Conservation (phyloP, 768 basidiomycete genomes). For the Phylloporus scabripes region DNA sequence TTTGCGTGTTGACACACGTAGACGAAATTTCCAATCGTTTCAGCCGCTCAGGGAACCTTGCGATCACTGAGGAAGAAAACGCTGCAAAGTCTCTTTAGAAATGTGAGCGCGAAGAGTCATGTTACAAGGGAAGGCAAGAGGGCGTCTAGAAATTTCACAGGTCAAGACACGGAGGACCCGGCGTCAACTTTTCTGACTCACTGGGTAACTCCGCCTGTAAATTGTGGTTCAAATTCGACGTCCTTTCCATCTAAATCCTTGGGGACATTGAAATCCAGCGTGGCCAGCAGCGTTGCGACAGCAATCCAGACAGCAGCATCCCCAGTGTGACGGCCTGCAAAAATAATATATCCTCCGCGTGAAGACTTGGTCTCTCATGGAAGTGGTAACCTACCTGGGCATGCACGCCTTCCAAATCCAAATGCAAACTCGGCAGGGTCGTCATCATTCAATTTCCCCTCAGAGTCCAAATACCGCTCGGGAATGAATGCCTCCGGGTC, state of each 20-base stretch:
- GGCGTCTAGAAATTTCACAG: not conserved
- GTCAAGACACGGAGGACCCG: not conserved
- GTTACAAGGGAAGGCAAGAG: not conserved
- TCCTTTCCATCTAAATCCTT: not conserved
- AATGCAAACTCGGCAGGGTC: conserved; percentile 3
- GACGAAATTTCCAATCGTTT: not conserved
- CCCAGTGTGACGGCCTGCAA: not conserved
- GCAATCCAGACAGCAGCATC: not conserved
- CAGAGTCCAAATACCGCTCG: conserved; percentile 9
- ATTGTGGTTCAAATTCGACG: not conserved
- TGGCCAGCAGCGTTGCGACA: not conserved
- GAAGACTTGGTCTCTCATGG: no score
- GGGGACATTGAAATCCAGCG: not conserved
- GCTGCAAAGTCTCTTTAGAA: not conserved
- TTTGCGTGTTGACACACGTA: not conserved
- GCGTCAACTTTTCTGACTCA: not conserved
- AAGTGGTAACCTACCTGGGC: not conserved
- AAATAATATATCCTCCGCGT: no score
- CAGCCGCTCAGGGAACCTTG: not conserved
- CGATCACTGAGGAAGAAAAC: not conserved
- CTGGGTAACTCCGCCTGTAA: not conserved
- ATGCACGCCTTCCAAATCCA: conserved; percentile 7
- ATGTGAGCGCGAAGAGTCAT: not conserved
- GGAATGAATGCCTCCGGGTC: conserved; percentile 9
- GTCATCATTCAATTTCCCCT: conserved; percentile 1